Evolutionary conservation across 1,284 basidiomycete species (phyloP).

Genomic region (Irpex sp.): DNA sequence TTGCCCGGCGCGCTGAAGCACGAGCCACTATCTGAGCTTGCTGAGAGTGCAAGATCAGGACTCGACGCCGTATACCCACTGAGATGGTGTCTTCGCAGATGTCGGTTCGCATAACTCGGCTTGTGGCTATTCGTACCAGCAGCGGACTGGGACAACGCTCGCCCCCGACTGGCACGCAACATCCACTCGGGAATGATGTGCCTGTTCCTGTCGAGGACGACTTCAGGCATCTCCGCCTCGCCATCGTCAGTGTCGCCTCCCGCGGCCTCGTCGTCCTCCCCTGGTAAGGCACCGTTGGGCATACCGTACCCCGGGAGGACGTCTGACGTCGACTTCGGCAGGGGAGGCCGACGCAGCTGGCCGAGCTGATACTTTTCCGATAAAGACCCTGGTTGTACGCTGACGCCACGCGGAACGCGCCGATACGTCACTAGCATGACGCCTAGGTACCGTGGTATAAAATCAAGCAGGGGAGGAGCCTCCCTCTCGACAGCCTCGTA

Average conservation of each 20-base stretch:
- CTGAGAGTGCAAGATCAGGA: slow-evolving; percentile 49
- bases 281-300: not conserved
- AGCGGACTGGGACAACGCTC: slow-evolving; percentile 50
- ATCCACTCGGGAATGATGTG: slow-evolving; percentile 97
- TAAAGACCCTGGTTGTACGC: slow-evolving; percentile 2
- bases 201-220: slow-evolving; percentile 87
- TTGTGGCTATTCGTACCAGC: slow-evolving; percentile 15
- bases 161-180: slow-evolving; percentile 51
- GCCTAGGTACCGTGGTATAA: slow-evolving; percentile 95
- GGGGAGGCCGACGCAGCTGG: slow-evolving; percentile 35
- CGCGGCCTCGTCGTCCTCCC: not conserved
- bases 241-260: slow-evolving; percentile 47
- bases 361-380: slow-evolving; percentile 9
- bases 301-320: not conserved
- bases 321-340: slow-evolving; percentile 24
- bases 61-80: slow-evolving; percentile 58
- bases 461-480: slow-evolving; percentile 86
- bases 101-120: slow-evolving; percentile 19
- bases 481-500: slow-evolving; percentile 96
- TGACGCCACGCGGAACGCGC: slow-evolving; percentile 46
- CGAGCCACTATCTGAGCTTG: slow-evolving; percentile 11
- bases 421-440: slow-evolving; percentile 98
- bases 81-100: slow-evolving; percentile 30
- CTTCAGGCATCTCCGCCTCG: slow-evolving; percentile 82
- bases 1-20: slow-evolving; percentile 12